Base-by-base conservation (phyloP, 352 stramenopile genomes). In the Blastocystis sp. region DNA sequence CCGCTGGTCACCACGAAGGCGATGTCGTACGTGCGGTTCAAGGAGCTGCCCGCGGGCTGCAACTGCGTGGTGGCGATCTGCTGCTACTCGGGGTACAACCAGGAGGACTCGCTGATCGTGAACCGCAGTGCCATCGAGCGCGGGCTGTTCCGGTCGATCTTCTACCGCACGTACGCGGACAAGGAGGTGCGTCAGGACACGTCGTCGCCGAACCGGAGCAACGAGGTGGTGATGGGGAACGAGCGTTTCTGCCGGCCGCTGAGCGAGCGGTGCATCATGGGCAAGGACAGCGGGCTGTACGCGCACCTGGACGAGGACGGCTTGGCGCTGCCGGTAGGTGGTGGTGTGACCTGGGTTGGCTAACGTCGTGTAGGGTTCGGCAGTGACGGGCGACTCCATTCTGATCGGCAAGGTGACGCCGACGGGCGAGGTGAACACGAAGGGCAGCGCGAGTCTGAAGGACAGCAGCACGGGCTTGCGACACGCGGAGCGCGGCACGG, bases 101-200 rank as follows among this genome's bases (percentile, higher is more conserved):
- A 98, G 91, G 97, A 98, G 95, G 98, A 99, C 95, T 98, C 96
- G 37, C 92, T 99, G 76, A 98, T 99, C 92, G 98, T 99, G 95
- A 99, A 99, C 93, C 97, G 99, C 91, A 98, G 94, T 91, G 96
- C 97, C 19, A 98, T 99, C 88, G 98, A 99, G 91, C 95, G 98
- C 62, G 98, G 98, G 63, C 95, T 99, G 71, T 99, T 99, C 93
- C 94, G 97, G 19, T 99, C 96, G 41, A 98, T 96, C 1, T 99
- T 98, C 93, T 99, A 98, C 92, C 94, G 97, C 33, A 98, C 96
- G 91, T 99, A 99, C 93, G 96, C 96, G 79, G 96, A 98, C 85
- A 94, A 98, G 91, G 94, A 96, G 90, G 94, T 95, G 89, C 62
- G 61, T n/a, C 55, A 79, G 45, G 80, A 85, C 61, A 85, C 74